A percentile compares a stretch with the other conserved stretches of the same genome.
Evolutionary conservation across 441 rosid species (phyloP).

Genomic region (Kokia cookei): DNA sequence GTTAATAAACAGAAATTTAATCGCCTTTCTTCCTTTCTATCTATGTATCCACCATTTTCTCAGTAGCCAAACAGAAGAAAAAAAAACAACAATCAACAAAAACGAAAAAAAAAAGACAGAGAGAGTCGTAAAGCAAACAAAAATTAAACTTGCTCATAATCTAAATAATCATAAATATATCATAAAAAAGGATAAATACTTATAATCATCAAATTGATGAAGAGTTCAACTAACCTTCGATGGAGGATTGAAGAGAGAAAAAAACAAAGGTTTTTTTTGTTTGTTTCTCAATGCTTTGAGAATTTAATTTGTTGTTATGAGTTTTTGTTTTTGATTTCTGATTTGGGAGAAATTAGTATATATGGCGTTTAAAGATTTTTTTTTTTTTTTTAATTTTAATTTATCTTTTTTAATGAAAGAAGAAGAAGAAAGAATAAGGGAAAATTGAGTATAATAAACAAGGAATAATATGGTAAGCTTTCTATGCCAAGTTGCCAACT

Average conservation of each 20-base stretch:
- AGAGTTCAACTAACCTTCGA: constrained; percentile 27
- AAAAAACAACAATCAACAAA: constrained; percentile 3
- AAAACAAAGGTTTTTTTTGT: too few relatives aligned
- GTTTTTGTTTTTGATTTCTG: constrained; percentile 1
- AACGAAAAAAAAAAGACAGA: background rate
- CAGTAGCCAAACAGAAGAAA: constrained; percentile 54
- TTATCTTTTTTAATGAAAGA: background rate
- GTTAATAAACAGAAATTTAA: background rate
- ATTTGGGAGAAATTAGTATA: background rate
- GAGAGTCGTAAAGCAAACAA: constrained; percentile 1
- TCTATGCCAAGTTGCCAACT: constrained; percentile 30
- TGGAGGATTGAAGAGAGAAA: constrained; percentile 15
- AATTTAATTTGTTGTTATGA: constrained; percentile 9
- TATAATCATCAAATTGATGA: background rate
- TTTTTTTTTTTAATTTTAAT: background rate
- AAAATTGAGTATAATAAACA: constrained; percentile 1
- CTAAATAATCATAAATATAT: constrained; percentile 10
- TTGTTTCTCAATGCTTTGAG: background rate
- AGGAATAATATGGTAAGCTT: constrained; percentile 19
- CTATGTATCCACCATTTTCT: constrained; percentile 32
- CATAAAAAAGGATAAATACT: constrained; percentile 1
- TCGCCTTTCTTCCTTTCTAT: background rate
- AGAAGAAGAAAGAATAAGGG: background rate
- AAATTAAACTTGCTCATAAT: constrained; percentile 12
- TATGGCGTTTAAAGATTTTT: background rate